These are phyloP conservation scores for Curvularia sp. DNA, from an alignment of 2,329 filamentous ascomycete species.

Conservation along the genomic window DNA sequence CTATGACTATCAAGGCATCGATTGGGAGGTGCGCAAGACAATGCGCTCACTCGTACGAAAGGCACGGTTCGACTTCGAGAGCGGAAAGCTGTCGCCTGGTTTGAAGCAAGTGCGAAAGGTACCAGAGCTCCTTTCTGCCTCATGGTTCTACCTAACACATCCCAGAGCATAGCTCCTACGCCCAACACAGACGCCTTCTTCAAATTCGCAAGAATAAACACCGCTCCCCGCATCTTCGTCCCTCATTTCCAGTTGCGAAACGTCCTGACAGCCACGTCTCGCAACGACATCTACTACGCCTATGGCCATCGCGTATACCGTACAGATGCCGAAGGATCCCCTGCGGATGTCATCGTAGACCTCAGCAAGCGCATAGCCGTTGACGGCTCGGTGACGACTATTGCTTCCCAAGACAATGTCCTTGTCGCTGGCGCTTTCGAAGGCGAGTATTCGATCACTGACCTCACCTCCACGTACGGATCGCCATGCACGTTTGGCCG, in stretches of 20 bases:
- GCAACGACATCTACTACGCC: constrained; percentile 64
- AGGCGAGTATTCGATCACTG: constrained; percentile 63
- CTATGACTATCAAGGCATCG: constrained; percentile 51
- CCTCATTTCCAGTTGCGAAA: constrained; percentile 68
- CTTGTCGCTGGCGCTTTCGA: constrained; percentile 64
- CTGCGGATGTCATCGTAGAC: constrained; percentile 57
- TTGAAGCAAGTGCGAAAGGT: constrained; percentile 32
- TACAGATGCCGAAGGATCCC: constrained; percentile 57
- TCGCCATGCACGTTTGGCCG: constrained; percentile 53
- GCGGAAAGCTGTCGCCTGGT: constrained; percentile 27
- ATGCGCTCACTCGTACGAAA: constrained; percentile 35
- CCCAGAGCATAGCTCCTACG: constrained; percentile 33
- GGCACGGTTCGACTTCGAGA: constrained; percentile 36
- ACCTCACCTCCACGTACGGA: constrained; percentile 49
- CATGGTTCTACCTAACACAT: constrained; percentile 17
- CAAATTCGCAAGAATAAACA: constrained; percentile 58
- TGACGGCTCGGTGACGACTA: constrained; percentile 60
- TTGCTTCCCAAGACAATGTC: constrained; percentile 59
- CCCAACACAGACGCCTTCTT: constrained; percentile 57
- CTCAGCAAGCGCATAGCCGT: constrained; percentile 51
- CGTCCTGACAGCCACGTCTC: constrained; percentile 61
- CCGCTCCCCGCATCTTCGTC: constrained; percentile 58
- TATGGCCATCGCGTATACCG: constrained; percentile 57
- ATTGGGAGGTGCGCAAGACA: constrained; percentile 46
- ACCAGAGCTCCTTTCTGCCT: constrained; percentile 6